Evolutionary conservation across 768 basidiomycete species (phyloP).

Genomic region (Pluteus cervinus): DNA sequence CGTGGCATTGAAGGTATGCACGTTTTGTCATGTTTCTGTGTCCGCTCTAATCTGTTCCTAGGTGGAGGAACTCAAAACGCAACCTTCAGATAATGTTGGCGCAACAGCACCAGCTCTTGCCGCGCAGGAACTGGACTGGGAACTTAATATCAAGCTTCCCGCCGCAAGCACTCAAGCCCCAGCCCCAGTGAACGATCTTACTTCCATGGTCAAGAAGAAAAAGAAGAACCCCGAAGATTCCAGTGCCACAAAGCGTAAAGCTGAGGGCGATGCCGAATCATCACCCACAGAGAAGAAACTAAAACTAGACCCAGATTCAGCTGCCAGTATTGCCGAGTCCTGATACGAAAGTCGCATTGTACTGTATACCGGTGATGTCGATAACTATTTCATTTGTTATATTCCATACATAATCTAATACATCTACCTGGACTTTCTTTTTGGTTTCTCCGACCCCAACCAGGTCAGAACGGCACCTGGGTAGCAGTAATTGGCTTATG

Average conservation of each 20-base stretch:
- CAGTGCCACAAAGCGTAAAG: slow-evolving; percentile 58
- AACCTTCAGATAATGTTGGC: slow-evolving; percentile 53
- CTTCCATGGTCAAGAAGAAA: slow-evolving; percentile 84
- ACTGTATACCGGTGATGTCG: slow-evolving; percentile 11
- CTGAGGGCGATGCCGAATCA: slow-evolving; percentile 48
- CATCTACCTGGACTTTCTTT: slow-evolving; percentile 1
- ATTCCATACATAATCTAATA: slow-evolving; percentile 1
- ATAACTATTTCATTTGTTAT: slow-evolving; percentile 2
- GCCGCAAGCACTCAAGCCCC: slow-evolving; percentile 26
- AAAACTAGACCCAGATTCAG: slow-evolving; percentile 39
- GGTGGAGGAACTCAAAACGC: slow-evolving; percentile 88
- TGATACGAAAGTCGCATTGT: neutral
- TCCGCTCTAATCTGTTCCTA: slow-evolving; percentile 18
- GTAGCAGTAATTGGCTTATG: slow-evolving; percentile 44
- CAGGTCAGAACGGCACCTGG: slow-evolving; percentile 41
- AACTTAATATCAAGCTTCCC: slow-evolving; percentile 45
- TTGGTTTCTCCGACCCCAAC: too few species aligned
- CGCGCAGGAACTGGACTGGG: slow-evolving; percentile 65
- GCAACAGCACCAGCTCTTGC: slow-evolving; percentile 65
- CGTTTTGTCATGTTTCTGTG: neutral
- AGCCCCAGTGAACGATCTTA: slow-evolving; percentile 71
- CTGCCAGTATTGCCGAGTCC: too few species aligned
- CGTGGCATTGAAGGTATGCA: slow-evolving; percentile 70
- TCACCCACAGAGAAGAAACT: slow-evolving; percentile 59
- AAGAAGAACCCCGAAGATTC: slow-evolving; percentile 51